phyloP scores from a whole-genome alignment of 163 green algal species.

The Chlorella variabilis region DNA sequence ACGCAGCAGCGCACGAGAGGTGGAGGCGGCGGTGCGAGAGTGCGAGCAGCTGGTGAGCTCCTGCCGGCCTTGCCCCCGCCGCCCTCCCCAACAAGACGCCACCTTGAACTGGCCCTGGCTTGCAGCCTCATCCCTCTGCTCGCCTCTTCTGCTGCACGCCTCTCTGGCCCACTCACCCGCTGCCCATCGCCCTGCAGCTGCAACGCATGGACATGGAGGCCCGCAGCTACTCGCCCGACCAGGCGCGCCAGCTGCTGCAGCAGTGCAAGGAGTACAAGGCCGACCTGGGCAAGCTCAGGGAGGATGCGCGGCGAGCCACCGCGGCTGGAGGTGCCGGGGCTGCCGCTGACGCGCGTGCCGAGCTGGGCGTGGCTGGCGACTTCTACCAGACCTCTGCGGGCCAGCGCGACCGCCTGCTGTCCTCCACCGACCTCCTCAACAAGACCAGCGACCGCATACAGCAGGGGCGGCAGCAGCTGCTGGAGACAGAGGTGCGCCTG shows the following conservation, averaged over 20 bases:
- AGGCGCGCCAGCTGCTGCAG: slow-evolving; percentile 59
- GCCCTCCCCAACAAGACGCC: too few relatives aligned
- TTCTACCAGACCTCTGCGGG: slow-evolving; percentile 76
- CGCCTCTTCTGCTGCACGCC: too few relatives aligned
- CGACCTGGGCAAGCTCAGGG: slow-evolving; percentile 75
- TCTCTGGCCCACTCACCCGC: too few relatives aligned
- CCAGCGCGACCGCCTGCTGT: slow-evolving; percentile 89
- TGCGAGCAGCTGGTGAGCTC: slow-evolving; percentile 62
- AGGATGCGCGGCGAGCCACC: slow-evolving; percentile 12
- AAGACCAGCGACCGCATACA: slow-evolving; percentile 86
- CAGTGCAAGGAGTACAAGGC: slow-evolving; percentile 88
- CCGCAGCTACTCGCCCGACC: slow-evolving; percentile 71
- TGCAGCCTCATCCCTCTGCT: too few relatives aligned
- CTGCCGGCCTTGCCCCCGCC: not conserved
- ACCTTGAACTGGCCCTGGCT: too few relatives aligned
- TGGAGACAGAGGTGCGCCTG: slow-evolving; percentile 95
- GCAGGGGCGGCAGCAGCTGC: slow-evolving; percentile 85
- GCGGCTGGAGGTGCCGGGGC: not conserved
- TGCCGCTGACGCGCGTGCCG: slow-evolving; percentile 41
- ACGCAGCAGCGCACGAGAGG: slow-evolving; percentile 41
- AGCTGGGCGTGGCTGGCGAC: slow-evolving; percentile 80
- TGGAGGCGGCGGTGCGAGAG: slow-evolving; percentile 61
- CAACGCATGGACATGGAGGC: slow-evolving; percentile 94
- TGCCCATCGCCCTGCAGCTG: slow-evolving; percentile 71
- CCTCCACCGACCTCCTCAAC: slow-evolving; percentile 82